Conservation (phyloP, 306 rosid species). For the Vigna reflexopilosa region DNA sequence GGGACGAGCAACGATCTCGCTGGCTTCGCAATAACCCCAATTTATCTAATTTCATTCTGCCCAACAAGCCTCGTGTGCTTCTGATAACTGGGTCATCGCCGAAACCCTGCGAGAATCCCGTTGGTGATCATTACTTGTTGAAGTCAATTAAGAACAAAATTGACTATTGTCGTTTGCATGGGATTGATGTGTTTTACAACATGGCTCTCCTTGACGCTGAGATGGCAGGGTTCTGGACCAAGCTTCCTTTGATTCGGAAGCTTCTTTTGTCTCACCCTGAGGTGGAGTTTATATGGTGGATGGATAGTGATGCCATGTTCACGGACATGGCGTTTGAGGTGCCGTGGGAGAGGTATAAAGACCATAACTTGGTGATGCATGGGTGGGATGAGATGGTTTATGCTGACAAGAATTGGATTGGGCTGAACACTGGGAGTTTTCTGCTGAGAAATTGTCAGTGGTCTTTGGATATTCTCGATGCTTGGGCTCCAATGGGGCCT, state of each 20-base stretch:
- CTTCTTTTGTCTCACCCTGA: conserved; percentile 82
- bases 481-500: conserved; percentile 93
- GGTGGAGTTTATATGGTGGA: conserved; percentile 91
- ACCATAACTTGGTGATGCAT: conserved; percentile 77
- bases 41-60: conserved; percentile 67
- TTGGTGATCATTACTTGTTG: conserved; percentile 85
- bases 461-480: conserved; percentile 76
- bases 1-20: conserved; percentile 73
- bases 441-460: conserved; percentile 70
- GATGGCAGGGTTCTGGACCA: conserved; percentile 97
- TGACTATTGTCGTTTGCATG: conserved; percentile 88
- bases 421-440: conserved; percentile 83
- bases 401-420: conserved; percentile 85
- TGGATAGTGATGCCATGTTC: conserved; percentile 97
- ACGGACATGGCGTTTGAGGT: conserved; percentile 93
- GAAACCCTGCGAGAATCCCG: conserved; percentile 90
- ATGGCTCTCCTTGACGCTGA: conserved; percentile 83
- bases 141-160: conserved; percentile 87
- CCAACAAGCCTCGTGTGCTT: conserved; percentile 82
- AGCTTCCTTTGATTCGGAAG: conserved; percentile 79
- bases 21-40: conserved; percentile 74
- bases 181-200: conserved; percentile 85
- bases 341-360: conserved; percentile 85
- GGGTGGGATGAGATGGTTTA: conserved; percentile 91
- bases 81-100: conserved; percentile 93